phyloP scores from a whole-genome alignment of 2,329 filamentous ascomycete genomes.

The Diaporthe ilicicola region DNA sequence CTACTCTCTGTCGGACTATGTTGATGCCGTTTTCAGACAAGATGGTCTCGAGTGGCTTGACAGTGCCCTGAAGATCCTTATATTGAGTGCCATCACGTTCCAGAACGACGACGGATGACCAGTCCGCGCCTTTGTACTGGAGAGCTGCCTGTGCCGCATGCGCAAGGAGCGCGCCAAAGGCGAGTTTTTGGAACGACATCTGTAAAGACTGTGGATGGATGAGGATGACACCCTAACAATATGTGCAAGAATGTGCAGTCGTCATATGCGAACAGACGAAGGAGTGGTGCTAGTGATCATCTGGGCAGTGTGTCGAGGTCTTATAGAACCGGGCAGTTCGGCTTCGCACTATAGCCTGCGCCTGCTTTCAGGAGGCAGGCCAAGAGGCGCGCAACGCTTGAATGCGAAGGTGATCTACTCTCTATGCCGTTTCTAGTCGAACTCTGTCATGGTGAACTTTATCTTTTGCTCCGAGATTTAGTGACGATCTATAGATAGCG shows the following conservation, averaged over 20 bases:
- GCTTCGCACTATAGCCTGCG: not conserved
- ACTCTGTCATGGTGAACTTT: slow-evolving; percentile 8
- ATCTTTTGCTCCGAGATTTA: not conserved
- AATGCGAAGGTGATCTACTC: not conserved
- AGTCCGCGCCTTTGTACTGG: slow-evolving; percentile 28
- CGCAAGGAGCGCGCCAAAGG: not conserved
- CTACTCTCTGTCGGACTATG: slow-evolving; percentile 59
- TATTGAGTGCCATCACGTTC: slow-evolving; percentile 69
- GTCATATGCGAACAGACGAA: not conserved
- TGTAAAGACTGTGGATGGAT: slow-evolving; percentile 9
- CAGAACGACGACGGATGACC: slow-evolving; percentile 69
- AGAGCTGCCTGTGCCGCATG: slow-evolving; percentile 19
- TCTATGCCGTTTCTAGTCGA: slow-evolving; percentile 9
- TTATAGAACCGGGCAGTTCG: not conserved
- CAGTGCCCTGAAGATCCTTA: slow-evolving; percentile 62
- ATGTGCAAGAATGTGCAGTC: not conserved
- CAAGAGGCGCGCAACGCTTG: not conserved
- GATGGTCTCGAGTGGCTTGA: slow-evolving; percentile 68
- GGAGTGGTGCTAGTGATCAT: accelerated
- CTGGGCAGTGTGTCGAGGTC: not conserved
- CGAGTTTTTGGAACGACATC: slow-evolving; percentile 3
- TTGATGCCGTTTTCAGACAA: slow-evolving; percentile 70
- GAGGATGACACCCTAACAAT: not conserved
- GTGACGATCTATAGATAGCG: slow-evolving; percentile 7
- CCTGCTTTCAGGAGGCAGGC: not conserved